Evolutionary conservation across 2,329 filamentous ascomycete genomes (phyloP), one percentile per base, ranked within the genome.

Genomic region (Fusarium brevicatenulatum): DNA sequence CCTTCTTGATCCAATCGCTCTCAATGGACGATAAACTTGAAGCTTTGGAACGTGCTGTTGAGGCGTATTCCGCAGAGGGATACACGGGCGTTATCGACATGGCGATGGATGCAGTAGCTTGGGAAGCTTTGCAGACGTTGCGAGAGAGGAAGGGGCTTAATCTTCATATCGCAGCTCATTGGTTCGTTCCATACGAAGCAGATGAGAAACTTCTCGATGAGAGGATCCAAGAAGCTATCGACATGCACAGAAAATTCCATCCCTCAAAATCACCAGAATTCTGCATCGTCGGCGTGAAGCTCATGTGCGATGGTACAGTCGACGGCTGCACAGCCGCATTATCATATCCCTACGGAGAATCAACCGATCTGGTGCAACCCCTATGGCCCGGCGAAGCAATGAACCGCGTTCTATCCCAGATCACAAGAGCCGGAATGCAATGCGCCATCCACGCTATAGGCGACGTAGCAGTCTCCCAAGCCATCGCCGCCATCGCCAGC

Each of bases 361-460:
- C 82, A 2, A 77, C 82, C 10, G 81, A 83, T 16, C 81, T 85
- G 28, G 85, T 87, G 4, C 83, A 70, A 11, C 73, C 89, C 0
- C 83, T 91, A 55, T 92, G 90, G 90, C 73, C 73, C 1, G 80
- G 82, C 4, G 82, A 84, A 21, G 85, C 87, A 68, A 83, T 92
- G 9, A 82, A 82, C 8, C 85, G 85, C 0, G 86, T 91, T 0
- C 86, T 92, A 4, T 79, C 83, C 16, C 83, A 83, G n/a, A 89
- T 90, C 5, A 85, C 86, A 49, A 81, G 80, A 7, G 85, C 85
- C 2, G 86, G 86, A 2, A 78, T 92, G 43, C 90, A 92, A 76
- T 86, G 88, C 42, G 90, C 90, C 0, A 82, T 92, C 15, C 90
- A 92, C 73, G 90, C 90, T 46, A 92, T 92, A 64, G 90, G 90